Evolutionary conservation across 108 stramenopile genomes (phyloP), one percentile per base, ranked within the genome.

Genomic region (Phaeodactylum tricornutum): DNA sequence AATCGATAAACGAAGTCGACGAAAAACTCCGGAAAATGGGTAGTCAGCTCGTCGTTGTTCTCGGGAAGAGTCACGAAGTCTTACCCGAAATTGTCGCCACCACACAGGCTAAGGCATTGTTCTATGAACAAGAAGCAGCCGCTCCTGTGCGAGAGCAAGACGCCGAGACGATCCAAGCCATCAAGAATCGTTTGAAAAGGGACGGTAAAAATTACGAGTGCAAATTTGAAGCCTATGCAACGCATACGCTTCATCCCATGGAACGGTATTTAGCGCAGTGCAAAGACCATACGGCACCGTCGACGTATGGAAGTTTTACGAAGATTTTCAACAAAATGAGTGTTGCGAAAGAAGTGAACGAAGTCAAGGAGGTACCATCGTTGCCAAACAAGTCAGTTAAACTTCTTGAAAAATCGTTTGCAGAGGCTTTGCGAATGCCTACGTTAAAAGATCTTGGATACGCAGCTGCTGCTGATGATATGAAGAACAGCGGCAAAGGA

Each of bases 1-100:
- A 98, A 61, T 75, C 69, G 38, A 56, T 95, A 8, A 36, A 50
- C 34, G 86, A 92, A 43, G 61, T 94, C 26, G 89, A 95, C 57
- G 38, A 57, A 9, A 72, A 58, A 16, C 63, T 96, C 31, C 62
- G 71, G 7, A 56, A 46, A 1, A 14, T 64, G 23, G 80, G 82
- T 1, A 77, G 70, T 6, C 42, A 88, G 1, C 57, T 95, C 20
- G 77, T 70, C 35, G 87, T 95, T 34, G 59, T 71, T 1, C 41
- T 49, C 2, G 96, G 94, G 7, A 79, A 92, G 45, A 93, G 94
- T 0, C 64, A 59, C n/a, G 70, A 62, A 20, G 67, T 76, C 4
- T 47, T 93, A 6, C 86, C 92, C 1, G 41, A 59, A 42, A 42
- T 88, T 33, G 9, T 88, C 66, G 69, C 24, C 62, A 12, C 60